A percentile compares a stretch with the other conserved stretches of the same genome.
Evolutionary conservation across 805 yeast species (phyloP).

Genomic region (Candida pini): DNA sequence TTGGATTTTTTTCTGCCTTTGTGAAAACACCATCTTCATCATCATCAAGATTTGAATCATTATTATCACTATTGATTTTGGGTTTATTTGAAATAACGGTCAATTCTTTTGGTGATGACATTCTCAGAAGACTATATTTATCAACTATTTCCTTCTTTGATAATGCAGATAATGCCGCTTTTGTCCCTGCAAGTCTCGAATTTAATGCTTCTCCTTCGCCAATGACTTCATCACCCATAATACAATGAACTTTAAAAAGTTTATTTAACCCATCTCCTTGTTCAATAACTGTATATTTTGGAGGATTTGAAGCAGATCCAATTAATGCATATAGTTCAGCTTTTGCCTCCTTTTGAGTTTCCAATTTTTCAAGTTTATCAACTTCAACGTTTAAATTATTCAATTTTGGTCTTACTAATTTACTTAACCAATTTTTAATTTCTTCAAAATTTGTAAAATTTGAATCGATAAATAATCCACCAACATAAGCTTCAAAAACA

Average conservation of each 20-base stretch:
- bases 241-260: conserved; percentile 63
- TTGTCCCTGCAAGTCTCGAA: conserved; percentile 69
- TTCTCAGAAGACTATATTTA: conserved; percentile 54
- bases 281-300: conserved; percentile 47
- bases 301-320: conserved; percentile 66
- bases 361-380: conserved; percentile 19
- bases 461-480: conserved; percentile 64
- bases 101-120: conserved; percentile 40
- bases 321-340: conserved; percentile 69
- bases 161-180: conserved; percentile 83
- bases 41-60: not conserved
- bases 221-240: conserved; percentile 56
- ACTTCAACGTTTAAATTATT: conserved; percentile 27
- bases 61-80: conserved; percentile 1
- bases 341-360: conserved; percentile 62
- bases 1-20: not conserved
- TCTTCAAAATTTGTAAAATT: conserved; percentile 39
- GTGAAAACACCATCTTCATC: not conserved
- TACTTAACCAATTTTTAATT: conserved; percentile 52
- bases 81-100: conserved; percentile 13
- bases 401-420: conserved; percentile 44
- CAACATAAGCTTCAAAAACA: conserved; percentile 89
- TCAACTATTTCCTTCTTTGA: conserved; percentile 53
- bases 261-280: conserved; percentile 43
- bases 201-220: conserved; percentile 71